Conservation (phyloP, 352 stramenopile species). For the Pythium aquatile region DNA sequence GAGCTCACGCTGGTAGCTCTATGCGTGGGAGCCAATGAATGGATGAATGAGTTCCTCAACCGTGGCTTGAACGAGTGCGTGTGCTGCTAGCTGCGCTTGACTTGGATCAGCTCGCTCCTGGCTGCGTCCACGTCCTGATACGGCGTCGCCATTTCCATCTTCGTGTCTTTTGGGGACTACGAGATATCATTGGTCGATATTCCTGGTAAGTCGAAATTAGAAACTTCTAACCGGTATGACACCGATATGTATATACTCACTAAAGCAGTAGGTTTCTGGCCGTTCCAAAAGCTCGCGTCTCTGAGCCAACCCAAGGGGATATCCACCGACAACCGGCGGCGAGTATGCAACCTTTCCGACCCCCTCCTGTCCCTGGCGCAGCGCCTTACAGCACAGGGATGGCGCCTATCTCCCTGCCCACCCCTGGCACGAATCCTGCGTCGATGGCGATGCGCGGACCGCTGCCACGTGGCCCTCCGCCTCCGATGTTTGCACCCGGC, state of each 20-base stretch:
- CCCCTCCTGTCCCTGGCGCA: neutral
- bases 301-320: neutral
- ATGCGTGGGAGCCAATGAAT: constrained; percentile 9
- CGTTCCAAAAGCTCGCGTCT: neutral
- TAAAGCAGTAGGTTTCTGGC: constrained; percentile 14
- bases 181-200: constrained; percentile 17
- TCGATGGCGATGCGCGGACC: constrained; percentile 15
- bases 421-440: constrained; percentile 1
- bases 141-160: constrained; percentile 1
- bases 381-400: neutral
- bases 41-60: neutral
- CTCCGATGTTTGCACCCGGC: constrained; percentile 11
- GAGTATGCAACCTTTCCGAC: constrained; percentile 25
- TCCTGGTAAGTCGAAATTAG: constrained; percentile 11
- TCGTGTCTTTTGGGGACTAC: neutral
- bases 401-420: neutral
- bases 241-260: neutral
- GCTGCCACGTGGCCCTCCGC: constrained; percentile 13
- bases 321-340: neutral
- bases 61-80: neutral
- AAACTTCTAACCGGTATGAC: constrained; percentile 11
- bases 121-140: neutral
- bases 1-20: neutral
- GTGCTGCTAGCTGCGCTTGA: neutral
- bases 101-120: neutral